Percentiles rank a stretch among this genome's conserved stretches.
Evolutionary conservation across 2,329 filamentous ascomycete genomes (phyloP).

Genomic region (Pseudocercospora crystallina): DNA sequence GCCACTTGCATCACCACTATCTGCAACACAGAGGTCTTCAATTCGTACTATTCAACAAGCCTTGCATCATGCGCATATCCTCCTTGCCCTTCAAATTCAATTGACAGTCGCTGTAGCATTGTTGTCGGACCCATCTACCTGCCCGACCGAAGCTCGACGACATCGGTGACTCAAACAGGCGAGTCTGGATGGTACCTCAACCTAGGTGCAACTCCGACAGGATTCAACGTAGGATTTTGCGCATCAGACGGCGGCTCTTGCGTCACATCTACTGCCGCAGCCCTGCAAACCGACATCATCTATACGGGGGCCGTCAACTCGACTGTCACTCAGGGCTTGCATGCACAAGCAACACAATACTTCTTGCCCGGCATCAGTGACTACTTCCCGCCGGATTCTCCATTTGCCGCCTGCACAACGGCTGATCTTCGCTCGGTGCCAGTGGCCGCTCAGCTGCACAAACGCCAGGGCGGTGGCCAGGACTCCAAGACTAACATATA

Average conservation of each 20-base stretch:
- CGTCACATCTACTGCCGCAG: constrained; percentile 1
- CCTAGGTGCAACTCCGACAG: constrained; percentile 19
- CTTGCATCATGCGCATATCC: constrained; percentile 13
- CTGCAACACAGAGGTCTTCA: constrained; percentile 24
- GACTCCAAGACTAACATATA: background rate
- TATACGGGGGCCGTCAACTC: constrained; percentile 19
- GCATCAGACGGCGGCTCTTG: constrained; percentile 12
- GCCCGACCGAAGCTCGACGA: constrained; percentile 11
- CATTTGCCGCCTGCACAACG: constrained; percentile 19
- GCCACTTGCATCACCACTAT: constrained; percentile 22
- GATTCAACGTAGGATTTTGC: constrained; percentile 12
- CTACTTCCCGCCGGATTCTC: constrained; percentile 22
- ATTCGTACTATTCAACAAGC: constrained; percentile 17
- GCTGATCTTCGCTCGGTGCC: constrained; percentile 1
- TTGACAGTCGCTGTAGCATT: constrained; percentile 25
- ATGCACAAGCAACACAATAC: constrained; percentile 8
- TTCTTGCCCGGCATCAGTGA: constrained; percentile 17
- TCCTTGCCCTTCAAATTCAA: constrained; percentile 22
- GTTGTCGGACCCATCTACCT: constrained; percentile 21
- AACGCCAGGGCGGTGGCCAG: background rate
- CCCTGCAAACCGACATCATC: constrained; percentile 13
- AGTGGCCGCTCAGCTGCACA: background rate
- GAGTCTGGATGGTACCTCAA: constrained; percentile 21
- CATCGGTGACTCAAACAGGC: constrained; percentile 24
- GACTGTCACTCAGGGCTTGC: background rate